Evolutionary conservation across 2,329 filamentous ascomycete genomes (phyloP).

Genomic region (Colletotrichum chlorophyti): DNA sequence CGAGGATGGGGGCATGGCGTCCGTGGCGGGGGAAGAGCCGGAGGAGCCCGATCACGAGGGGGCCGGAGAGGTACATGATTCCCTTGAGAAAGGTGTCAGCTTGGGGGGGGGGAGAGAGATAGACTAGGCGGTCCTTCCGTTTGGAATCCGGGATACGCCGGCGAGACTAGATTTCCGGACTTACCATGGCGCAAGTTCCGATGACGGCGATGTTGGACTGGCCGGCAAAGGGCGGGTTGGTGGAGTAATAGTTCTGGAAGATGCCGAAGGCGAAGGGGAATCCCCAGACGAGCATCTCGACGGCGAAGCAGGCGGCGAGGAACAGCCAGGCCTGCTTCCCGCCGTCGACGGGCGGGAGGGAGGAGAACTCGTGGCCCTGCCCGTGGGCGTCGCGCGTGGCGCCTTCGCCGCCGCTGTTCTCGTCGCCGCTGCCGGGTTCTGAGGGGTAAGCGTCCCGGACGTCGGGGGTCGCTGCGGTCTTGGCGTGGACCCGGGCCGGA

Average conservation of each 20-base stretch:
- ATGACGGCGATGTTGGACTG: slow-evolving; percentile 65
- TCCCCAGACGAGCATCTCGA: slow-evolving; percentile 64
- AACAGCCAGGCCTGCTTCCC: slow-evolving; percentile 45
- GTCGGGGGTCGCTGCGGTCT: neutral
- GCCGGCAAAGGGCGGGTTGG: slow-evolving; percentile 62
- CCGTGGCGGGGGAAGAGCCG: slow-evolving; percentile 48
- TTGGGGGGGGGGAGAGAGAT: too few species aligned
- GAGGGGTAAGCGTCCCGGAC: slow-evolving; percentile 6
- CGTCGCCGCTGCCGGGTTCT: neutral
- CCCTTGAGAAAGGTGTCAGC: slow-evolving; percentile 42
- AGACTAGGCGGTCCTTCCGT: slow-evolving; percentile 28
- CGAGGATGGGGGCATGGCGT: slow-evolving; percentile 50
- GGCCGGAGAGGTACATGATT: slow-evolving; percentile 62
- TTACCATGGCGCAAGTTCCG: slow-evolving; percentile 67
- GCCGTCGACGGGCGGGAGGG: slow-evolving; percentile 42
- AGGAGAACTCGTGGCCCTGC: slow-evolving; percentile 26
- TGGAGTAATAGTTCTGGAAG: slow-evolving; percentile 74
- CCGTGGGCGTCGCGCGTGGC: neutral
- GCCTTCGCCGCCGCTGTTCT: neutral
- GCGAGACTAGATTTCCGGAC: slow-evolving; percentile 30
- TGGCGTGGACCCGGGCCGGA: neutral
- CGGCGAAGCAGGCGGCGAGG: slow-evolving; percentile 45
- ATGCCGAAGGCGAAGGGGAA: slow-evolving; percentile 74
- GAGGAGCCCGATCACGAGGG: slow-evolving; percentile 55
- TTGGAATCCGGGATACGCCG: too few species aligned